Base-by-base conservation (phyloP, 75 land plant genomes). In the Gnetum montanum region DNA sequence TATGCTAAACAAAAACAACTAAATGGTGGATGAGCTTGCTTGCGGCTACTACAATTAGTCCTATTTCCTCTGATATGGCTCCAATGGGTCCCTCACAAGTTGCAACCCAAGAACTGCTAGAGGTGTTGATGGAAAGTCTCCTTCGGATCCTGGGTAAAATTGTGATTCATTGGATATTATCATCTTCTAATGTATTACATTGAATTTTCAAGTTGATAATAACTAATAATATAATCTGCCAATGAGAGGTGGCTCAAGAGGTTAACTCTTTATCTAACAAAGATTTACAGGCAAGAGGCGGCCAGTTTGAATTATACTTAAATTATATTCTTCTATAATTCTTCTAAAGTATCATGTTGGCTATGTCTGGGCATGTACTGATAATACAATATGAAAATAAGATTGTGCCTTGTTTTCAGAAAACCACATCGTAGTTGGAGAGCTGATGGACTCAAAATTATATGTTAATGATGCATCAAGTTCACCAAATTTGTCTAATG, bases 341-440 rank as follows among this genome's bases (percentile, higher is more conserved):
- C 43, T 3, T 18, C n/a, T 51, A 31, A 34, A 31, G 22, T 10
- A 7, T 11, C 25, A 31, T 16, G 8, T n/a, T 16, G 3, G 3
- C 23, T 8, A 31, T 18, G 19, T 53, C 4, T 16, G 31, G 25
- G 20, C 12, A 20, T 20, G 19, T 12, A 33, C 34, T 33, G 55
- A 53, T 26, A 52, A 18, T 4, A 3, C 7, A 15, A 12, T 3
- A 2, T 4, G 4, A 34, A 20, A 26, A 33, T 31, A 53, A n/a
- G n/a, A n/a, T n/a, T n/a, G n/a, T n/a, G n/a, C n/a, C n/a, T n/a
- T n/a, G n/a, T n/a, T 31, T 53, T 19, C 75, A 93, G 99, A 86
- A 64, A 86, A 95, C 46, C 99, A 95, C 79, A 74, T 95, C 56
- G 43, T 86, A 70, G 97, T 86, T 61, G 99, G 99, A 29, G 92